A percentile compares a stretch with the other conserved stretches of the same genome.
These are phyloP conservation scores for Hypomyces perniciosus DNA, from an alignment of 2,329 filamentous ascomycete genomes.

Conservation along the genomic window DNA sequence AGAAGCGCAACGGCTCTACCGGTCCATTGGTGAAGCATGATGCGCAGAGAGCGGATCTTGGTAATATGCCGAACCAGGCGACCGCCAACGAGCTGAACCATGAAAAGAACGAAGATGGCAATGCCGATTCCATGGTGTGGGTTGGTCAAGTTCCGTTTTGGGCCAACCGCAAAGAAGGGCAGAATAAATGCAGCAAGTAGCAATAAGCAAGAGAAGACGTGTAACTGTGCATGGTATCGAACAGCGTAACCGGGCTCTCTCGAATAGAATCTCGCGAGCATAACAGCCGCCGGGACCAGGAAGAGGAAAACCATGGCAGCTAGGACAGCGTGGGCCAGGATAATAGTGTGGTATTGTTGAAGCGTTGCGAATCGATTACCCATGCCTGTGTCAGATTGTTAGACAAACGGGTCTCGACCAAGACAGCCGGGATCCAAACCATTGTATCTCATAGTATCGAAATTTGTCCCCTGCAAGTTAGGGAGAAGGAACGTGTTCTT, in stretches of 20 bases:
- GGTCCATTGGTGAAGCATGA: slow-evolving; percentile 79
- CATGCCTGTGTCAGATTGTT: slow-evolving; percentile 55
- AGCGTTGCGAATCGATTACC: slow-evolving; percentile 69
- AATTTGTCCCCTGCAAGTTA: slow-evolving; percentile 69
- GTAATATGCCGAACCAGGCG: slow-evolving; percentile 52
- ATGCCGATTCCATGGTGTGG: slow-evolving; percentile 81
- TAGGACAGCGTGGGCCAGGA: slow-evolving; percentile 66
- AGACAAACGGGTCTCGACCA: slow-evolving; percentile 4
- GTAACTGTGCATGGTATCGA: slow-evolving; percentile 66
- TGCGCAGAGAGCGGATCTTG: slow-evolving; percentile 43
- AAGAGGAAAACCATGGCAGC: slow-evolving; percentile 69
- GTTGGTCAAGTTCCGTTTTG: slow-evolving; percentile 65
- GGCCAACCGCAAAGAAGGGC: slow-evolving; percentile 74
- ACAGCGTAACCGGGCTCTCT: slow-evolving; percentile 55
- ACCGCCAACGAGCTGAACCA: slow-evolving; percentile 66
- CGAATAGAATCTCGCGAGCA: slow-evolving; percentile 66
- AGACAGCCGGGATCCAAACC: slow-evolving; percentile 39
- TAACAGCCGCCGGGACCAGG: slow-evolving; percentile 66
- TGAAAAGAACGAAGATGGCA: slow-evolving; percentile 66
- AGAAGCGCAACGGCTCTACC: slow-evolving; percentile 73
- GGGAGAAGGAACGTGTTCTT: slow-evolving; percentile 74
- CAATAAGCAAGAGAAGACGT: slow-evolving; percentile 62
- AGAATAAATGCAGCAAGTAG: slow-evolving; percentile 67
- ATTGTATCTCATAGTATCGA: slow-evolving; percentile 80
- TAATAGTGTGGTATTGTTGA: slow-evolving; percentile 62